These are phyloP conservation scores for Parasarocladium wereldwijsianum DNA, from an alignment of 2,329 filamentous ascomycete species.

Conservation along the genomic window DNA sequence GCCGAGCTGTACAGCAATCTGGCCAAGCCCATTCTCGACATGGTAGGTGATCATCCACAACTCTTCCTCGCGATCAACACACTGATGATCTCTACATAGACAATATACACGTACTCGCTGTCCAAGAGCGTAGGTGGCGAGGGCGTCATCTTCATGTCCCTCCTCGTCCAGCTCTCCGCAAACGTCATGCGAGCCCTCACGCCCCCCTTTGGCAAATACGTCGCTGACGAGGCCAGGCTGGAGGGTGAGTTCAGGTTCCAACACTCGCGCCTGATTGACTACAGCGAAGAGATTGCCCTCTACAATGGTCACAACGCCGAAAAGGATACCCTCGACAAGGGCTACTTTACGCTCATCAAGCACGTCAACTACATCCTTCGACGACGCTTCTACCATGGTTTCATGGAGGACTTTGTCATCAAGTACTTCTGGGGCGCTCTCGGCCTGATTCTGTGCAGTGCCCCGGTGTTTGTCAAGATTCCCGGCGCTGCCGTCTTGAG, in stretches of 20 bases:
- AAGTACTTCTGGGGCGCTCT: constrained; percentile 98
- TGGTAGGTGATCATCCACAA: constrained; percentile 35
- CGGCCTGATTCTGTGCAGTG: constrained; percentile 79
- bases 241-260: constrained; percentile 96
- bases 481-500: constrained; percentile 50
- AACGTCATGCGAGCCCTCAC: constrained; percentile 88
- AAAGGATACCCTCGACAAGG: constrained; percentile 93
- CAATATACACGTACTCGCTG: constrained; percentile 87
- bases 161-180: constrained; percentile 86
- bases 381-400: constrained; percentile 86
- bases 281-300: constrained; percentile 86
- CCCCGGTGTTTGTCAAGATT: constrained; percentile 91
- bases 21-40: constrained; percentile 86
- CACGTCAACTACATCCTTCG: constrained; percentile 94
- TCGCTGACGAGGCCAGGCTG: constrained; percentile 84
- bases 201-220: constrained; percentile 92
- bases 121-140: constrained; percentile 94
- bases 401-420: constrained; percentile 99
- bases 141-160: constrained; percentile 85
- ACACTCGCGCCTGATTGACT: constrained; percentile 87
- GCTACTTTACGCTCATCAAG: constrained; percentile 97
- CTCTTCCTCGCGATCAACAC: background rate
- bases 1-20: constrained; percentile 94
- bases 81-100: constrained; percentile 26
- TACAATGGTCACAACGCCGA: constrained; percentile 87